A percentile compares a stretch with the other conserved stretches of the same genome.
Evolutionary conservation across 2,329 filamentous ascomycete genomes (phyloP).

Genomic region (Aspergillus chevalieri): DNA sequence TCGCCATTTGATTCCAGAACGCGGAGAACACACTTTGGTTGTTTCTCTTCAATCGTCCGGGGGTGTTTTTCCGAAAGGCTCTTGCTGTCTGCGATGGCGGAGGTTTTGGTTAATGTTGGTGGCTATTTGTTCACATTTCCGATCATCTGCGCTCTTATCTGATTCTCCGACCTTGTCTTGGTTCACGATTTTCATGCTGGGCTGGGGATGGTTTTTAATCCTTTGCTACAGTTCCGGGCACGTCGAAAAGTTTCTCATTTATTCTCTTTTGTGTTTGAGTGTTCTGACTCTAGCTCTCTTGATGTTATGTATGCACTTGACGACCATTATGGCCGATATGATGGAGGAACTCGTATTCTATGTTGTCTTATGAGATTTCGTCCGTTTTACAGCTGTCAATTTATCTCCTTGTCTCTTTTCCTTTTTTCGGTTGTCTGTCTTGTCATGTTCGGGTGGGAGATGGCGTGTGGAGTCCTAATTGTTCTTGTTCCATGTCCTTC

Average conservation of each 20-base stretch:
- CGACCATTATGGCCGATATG: constrained; percentile 30
- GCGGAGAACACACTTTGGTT: neutral
- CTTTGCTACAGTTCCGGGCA: constrained; percentile 28
- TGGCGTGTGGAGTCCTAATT: constrained; percentile 22
- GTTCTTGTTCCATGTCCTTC: constrained; percentile 19
- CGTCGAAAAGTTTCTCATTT: constrained; percentile 31
- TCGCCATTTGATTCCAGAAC: neutral
- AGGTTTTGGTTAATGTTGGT: constrained; percentile 21
- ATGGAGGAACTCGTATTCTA: constrained; percentile 17
- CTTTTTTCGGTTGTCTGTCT: neutral
- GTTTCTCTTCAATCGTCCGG: neutral
- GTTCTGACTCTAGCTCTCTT: constrained; percentile 25
- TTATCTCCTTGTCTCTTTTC: neutral
- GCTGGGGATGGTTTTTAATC: constrained; percentile 26
- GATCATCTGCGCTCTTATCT: constrained; percentile 12
- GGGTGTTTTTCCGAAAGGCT: neutral
- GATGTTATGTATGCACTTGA: constrained; percentile 19
- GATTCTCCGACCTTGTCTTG: constrained; percentile 13
- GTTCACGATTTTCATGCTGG: constrained; percentile 24
- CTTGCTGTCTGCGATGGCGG: neutral
- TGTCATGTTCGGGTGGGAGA: constrained; percentile 11
- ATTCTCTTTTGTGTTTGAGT: constrained; percentile 13
- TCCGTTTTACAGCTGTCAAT: neutral
- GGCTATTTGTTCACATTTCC: constrained; percentile 18
- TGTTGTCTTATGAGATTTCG: constrained; percentile 6